Conservation (phyloP, 352 stramenopile genomes). For the Pythium phragmitis region DNA sequence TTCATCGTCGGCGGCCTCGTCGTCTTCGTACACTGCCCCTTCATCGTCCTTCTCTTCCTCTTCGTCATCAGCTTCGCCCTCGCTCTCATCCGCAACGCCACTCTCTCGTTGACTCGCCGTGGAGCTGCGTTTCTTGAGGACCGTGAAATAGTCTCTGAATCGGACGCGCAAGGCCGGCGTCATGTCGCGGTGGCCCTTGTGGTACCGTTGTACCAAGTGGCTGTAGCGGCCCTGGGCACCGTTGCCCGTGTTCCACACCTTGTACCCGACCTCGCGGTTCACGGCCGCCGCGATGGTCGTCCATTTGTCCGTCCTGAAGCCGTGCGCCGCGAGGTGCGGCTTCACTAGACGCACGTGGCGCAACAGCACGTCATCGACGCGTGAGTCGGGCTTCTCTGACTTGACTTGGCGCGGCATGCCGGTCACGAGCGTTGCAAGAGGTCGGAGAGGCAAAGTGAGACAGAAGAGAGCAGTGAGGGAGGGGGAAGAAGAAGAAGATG, state of each 20-base stretch:
- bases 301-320: conserved; percentile 14
- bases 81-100: neutral
- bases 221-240: conserved; percentile 2
- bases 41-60: conserved; percentile 3
- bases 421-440: neutral
- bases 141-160: conserved; percentile 1
- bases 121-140: neutral
- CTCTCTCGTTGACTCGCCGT: neutral
- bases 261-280: conserved; percentile 6
- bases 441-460: too few species aligned
- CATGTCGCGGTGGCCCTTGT: neutral
- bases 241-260: conserved; percentile 1
- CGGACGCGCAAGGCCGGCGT: neutral
- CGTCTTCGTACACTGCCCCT: neutral
- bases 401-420: neutral
- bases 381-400: neutral
- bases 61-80: neutral
- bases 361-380: conserved; percentile 1
- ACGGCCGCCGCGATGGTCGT: conserved; percentile 1
- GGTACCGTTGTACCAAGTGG: neutral
- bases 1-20: neutral
- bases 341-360: conserved; percentile 15
- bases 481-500: too few species aligned
- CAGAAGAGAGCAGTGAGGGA: too few species aligned
- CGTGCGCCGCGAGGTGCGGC: conserved; percentile 9